Evolutionary conservation across 2,329 filamentous ascomycete species (phyloP).

Genomic region (Nothomitra cinnamomea): DNA sequence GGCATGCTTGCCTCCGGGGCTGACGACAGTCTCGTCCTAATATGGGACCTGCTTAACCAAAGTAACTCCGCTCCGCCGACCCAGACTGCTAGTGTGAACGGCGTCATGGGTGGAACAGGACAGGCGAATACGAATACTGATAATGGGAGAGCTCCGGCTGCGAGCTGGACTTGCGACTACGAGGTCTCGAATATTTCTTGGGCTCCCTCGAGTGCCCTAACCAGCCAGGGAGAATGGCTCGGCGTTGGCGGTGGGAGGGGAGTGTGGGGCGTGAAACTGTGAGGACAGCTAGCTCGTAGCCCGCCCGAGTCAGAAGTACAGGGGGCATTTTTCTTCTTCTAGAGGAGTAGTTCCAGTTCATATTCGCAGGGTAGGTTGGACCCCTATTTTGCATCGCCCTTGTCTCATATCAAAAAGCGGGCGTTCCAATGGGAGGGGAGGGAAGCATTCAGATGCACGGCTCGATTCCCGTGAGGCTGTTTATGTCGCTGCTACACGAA

Average conservation of each 20-base stretch:
- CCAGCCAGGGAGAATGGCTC: slow-evolving; percentile 64
- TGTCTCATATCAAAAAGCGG: no score
- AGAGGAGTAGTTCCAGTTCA: no score
- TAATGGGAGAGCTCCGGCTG: slow-evolving; percentile 49
- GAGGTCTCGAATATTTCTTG: slow-evolving; percentile 75
- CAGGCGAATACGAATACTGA: slow-evolving; percentile 28
- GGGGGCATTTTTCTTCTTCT: no score
- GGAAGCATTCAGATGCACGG: no score
- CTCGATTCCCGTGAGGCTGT: no score
- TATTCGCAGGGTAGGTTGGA: no score
- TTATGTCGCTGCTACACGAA: no score
- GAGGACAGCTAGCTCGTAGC: neutral
- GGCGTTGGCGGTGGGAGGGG: slow-evolving; percentile 67
- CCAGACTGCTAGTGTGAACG: slow-evolving; percentile 18
- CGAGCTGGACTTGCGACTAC: slow-evolving; percentile 72
- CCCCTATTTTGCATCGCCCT: no score
- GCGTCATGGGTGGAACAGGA: slow-evolving; percentile 17
- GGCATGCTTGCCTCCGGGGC: slow-evolving; percentile 82
- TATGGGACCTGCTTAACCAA: slow-evolving; percentile 81
- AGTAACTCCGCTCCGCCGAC: slow-evolving; percentile 29
- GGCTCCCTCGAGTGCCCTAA: slow-evolving; percentile 55
- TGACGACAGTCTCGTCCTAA: slow-evolving; percentile 78
- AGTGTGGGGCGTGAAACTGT: slow-evolving; percentile 53
- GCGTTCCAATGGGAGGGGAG: no score
- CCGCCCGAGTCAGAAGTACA: no score